Base-by-base conservation (phyloP, 768 basidiomycete species). In the Tephrocybe sp. region DNA sequence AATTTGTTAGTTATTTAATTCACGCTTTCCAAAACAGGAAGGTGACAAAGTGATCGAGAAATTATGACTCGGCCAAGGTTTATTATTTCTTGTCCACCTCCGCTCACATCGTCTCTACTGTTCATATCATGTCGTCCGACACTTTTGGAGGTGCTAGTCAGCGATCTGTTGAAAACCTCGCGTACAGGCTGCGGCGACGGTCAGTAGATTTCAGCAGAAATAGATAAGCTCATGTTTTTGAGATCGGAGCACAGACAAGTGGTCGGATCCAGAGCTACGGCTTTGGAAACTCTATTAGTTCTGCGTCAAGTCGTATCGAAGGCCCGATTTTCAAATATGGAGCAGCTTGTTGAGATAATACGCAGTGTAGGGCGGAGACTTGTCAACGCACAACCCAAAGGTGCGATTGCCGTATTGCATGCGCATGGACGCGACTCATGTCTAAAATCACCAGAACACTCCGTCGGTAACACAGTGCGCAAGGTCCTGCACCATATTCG, bases 351-450 rank as follows among this genome's bases (percentile, higher is more conserved):
- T 3, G 76, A 77, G 39, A 80, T 90, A 49, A 86, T 99, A 54
- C 84, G 88, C 46, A 71, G 72, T 40, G 87, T 92, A 9, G 97
- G 96, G 3, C 76, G 82, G 55, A 82, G 80, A 56, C 68, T 99
- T 34, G 85, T 89, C 7, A 90, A 92, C 16, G 93, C 96, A 8
- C 94, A 98, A 63, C 93, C 95, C 11, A 97, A 96, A 83, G 96
- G 96, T 95, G 44, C 94, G 47, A 37, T 30, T 8, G 9, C 59
- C 27, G 35, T 28, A 41, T 55, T 55, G 15, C 47, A 46, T 34
- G 37, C 18, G 8, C 18, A 40, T 51, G 45, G 18, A 18, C 15
- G n/a, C 15, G 35, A 37, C 37, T 44, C 34, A 50, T 15, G 39
- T 28, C 31, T 18, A 26, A 22, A 47, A 47, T 36, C 46, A 35